Conservation (phyloP, 2,329 filamentous ascomycete species). For the Aspergillus nomiae region DNA sequence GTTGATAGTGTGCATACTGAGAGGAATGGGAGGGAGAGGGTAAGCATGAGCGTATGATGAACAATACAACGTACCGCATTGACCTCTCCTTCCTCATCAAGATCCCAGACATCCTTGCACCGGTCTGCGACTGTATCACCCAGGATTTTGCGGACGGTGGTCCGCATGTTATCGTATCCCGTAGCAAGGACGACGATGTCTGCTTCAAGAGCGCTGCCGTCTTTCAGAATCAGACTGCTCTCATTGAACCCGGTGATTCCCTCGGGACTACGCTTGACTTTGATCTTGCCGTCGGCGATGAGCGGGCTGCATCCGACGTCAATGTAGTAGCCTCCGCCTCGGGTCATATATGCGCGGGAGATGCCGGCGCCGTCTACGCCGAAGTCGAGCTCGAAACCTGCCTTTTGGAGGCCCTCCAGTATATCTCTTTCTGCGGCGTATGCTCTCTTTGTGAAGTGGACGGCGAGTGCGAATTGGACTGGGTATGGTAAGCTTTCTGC, state of each 20-base stretch:
- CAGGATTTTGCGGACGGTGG: constrained; percentile 62
- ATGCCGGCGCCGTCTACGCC: constrained; percentile 46
- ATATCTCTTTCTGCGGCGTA: constrained; percentile 45
- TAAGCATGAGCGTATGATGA: neutral
- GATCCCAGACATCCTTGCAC: constrained; percentile 62
- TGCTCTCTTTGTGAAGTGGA: constrained; percentile 46
- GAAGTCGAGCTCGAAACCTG: constrained; percentile 49
- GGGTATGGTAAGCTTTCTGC: constrained; percentile 50
- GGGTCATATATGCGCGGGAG: constrained; percentile 47
- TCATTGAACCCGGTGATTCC: constrained; percentile 57
- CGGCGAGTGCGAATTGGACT: constrained; percentile 49
- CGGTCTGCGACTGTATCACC: constrained; percentile 63
- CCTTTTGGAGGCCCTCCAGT: constrained; percentile 49
- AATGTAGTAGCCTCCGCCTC: constrained; percentile 62
- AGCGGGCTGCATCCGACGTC: constrained; percentile 58
- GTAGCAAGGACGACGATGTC: constrained; percentile 67
- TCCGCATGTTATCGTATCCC: constrained; percentile 69
- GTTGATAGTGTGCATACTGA: too few relatives aligned
- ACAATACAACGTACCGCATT: constrained; percentile 39
- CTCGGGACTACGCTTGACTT: constrained; percentile 58
- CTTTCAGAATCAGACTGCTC: constrained; percentile 51
- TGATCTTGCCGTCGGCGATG: constrained; percentile 61
- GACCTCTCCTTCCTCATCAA: constrained; percentile 60
- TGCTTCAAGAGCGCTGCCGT: constrained; percentile 59
- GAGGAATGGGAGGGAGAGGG: neutral